Percentiles rank a stretch among this genome's conserved stretches.
Evolutionary conservation across 2,329 filamentous ascomycete species (phyloP).

Genomic region (Penicillium glabrum): DNA sequence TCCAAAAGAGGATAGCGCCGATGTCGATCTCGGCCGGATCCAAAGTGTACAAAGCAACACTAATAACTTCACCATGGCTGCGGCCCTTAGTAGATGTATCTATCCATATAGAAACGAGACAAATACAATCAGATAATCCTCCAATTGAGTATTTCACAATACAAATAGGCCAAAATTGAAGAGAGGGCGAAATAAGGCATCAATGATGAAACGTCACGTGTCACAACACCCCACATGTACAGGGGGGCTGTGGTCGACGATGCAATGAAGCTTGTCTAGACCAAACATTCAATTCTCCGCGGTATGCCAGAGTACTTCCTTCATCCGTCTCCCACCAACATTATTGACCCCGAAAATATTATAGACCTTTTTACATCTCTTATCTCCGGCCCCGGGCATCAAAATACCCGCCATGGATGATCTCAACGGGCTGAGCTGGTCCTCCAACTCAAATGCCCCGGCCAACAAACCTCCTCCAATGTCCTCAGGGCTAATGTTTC

Average conservation of each 20-base stretch:
- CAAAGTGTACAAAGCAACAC: not conserved
- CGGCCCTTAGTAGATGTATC: not conserved
- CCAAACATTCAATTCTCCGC: conserved; percentile 2
- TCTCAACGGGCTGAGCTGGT: conserved; percentile 48
- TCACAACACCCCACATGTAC: conserved; percentile 12
- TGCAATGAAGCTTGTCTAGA: conserved; percentile 2
- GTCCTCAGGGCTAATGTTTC: conserved; percentile 35
- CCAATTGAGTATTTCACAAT: not conserved
- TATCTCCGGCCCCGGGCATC: not conserved
- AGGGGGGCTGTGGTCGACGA: conserved; percentile 10
- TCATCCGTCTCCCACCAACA: not conserved
- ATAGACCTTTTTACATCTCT: not conserved
- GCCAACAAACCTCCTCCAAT: conserved; percentile 38
- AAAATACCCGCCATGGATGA: conserved; percentile 44
- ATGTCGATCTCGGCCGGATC: not conserved
- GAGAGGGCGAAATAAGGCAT: not conserved
- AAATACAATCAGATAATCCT: not conserved
- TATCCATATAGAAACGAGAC: not conserved
- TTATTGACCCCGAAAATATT: not conserved
- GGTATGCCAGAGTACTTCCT: not conserved
- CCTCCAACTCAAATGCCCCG: conserved; percentile 35
- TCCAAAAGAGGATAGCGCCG: not conserved
- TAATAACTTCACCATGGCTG: not conserved
- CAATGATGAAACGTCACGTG: conserved; percentile 18
- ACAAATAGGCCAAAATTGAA: not conserved